Evolutionary conservation across 2,329 filamentous ascomycete species (phyloP), one percentile per base, ranked within the genome.

Genomic region (Eutypa lata): DNA sequence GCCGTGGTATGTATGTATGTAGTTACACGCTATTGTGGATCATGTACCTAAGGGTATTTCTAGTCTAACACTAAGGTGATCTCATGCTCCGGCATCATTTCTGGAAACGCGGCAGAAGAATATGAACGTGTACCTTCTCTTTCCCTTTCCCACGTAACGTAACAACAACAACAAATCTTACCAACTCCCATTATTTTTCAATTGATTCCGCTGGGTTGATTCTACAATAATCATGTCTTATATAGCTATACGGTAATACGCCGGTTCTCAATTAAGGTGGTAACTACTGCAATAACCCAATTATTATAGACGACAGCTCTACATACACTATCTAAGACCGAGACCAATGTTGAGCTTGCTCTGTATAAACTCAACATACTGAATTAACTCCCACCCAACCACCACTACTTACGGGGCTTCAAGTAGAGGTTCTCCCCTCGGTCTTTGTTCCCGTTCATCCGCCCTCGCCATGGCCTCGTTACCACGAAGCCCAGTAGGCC

Each of bases 401-500:
- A n/a, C n/a, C n/a, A n/a, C n/a, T n/a, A n/a, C n/a, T n/a, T n/a
- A n/a, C n/a, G n/a, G n/a, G n/a, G n/a, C n/a, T n/a, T n/a, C n/a
- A n/a, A n/a, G n/a, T n/a, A n/a, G n/a, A n/a, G n/a, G n/a, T n/a
- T n/a, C n/a, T n/a, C n/a, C n/a, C n/a, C n/a, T n/a, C n/a, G n/a
- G n/a, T n/a, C n/a, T n/a, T n/a, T n/a, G n/a, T 10, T 26, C 47
- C 22, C 11, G 31, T 35, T 14, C 31, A 18, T 40, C 18, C 45
- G 19, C 21, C 22, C 33, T 47, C 47, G 50, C 28, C 14, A 67
- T 67, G 65, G 59, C 60, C 54, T 57, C 59, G 7, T 58, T 60
- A 46, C 35, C 35, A 18, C 35, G n/a, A 18, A 35, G 31, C 31
- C 54, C 58, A 13, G 60, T 57, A 51, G 53, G 58, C 37, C 63